These are phyloP conservation scores for Trichophyton schoenleinii DNA, from an alignment of 2,329 filamentous ascomycete genomes.

Conservation along the genomic window DNA sequence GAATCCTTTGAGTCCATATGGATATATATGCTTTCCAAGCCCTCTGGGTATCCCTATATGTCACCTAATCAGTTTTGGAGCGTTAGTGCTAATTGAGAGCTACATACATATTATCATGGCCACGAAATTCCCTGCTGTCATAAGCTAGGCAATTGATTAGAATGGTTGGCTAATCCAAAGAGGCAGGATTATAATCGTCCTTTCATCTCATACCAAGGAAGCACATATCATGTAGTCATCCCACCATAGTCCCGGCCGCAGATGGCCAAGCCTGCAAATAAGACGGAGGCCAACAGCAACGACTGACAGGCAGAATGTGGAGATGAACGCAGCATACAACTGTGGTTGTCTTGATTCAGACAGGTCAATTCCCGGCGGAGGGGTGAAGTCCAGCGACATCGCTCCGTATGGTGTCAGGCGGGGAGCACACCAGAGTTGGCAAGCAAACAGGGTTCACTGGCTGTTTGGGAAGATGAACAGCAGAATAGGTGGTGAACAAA, in stretches of 20 bases:
- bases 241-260: neutral
- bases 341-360: neutral
- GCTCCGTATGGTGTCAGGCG: neutral
- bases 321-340: conserved; percentile 1
- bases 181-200: neutral
- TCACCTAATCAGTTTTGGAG: neutral
- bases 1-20: neutral
- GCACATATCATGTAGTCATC: conserved; percentile 1
- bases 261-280: neutral
- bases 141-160: neutral
- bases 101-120: conserved; percentile 5
- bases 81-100: neutral
- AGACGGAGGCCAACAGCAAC: conserved; percentile 1
- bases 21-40: conserved; percentile 5
- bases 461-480: neutral
- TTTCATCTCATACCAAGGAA: neutral
- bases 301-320: neutral
- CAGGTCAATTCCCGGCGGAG: neutral
- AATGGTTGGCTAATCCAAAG: neutral
- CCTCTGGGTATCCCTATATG: conserved; percentile 4
- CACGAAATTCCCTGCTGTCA: conserved; percentile 3
- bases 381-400: conserved; percentile 1
- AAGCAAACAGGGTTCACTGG: conserved; percentile 3
- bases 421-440: neutral
- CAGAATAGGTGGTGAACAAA: neutral